phyloP scores from a whole-genome alignment of 768 basidiomycete genomes.

The Saitozyma sp. region DNA sequence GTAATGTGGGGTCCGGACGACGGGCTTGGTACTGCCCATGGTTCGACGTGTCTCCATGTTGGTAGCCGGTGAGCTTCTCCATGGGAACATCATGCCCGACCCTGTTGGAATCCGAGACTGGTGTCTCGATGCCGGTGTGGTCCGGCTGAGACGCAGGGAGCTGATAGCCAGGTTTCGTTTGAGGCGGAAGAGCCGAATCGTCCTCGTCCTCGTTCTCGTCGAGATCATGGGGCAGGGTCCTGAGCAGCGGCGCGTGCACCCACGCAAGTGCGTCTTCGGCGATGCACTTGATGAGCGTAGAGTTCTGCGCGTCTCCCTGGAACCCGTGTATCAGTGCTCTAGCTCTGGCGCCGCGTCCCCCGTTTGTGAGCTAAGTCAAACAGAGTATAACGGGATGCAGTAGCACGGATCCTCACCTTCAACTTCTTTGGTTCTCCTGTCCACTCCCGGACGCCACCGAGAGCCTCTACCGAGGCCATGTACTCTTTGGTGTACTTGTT shows the following conservation, averaged over 20 bases:
- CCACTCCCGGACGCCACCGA: constrained; percentile 32
- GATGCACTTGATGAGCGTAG: constrained; percentile 27
- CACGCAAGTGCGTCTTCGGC: constrained; percentile 28
- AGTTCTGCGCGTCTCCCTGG: constrained; percentile 36
- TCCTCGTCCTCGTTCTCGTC: background rate
- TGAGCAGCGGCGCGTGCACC: constrained; percentile 19
- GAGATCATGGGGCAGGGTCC: background rate
- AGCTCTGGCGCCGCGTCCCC: too few species aligned
- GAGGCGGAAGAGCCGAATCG: background rate
- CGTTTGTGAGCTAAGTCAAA: too few species aligned
- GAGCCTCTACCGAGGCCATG: constrained; percentile 19
- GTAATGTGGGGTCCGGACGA: too few species aligned
- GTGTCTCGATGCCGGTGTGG: too few species aligned
- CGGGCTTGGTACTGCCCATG: too few species aligned
- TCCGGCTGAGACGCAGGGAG: too few species aligned
- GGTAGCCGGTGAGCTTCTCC: background rate
- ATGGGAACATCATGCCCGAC: background rate
- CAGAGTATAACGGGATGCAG: too few species aligned
- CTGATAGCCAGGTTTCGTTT: background rate
- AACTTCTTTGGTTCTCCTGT: constrained; percentile 22
- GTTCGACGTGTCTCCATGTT: background rate
- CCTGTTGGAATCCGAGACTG: background rate
- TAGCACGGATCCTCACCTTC: constrained; percentile 36
- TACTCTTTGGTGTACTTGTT: constrained; percentile 31
- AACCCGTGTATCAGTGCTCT: background rate